Evolutionary conservation across 768 basidiomycete species (phyloP).

Genomic region (Tulasnella sp.): DNA sequence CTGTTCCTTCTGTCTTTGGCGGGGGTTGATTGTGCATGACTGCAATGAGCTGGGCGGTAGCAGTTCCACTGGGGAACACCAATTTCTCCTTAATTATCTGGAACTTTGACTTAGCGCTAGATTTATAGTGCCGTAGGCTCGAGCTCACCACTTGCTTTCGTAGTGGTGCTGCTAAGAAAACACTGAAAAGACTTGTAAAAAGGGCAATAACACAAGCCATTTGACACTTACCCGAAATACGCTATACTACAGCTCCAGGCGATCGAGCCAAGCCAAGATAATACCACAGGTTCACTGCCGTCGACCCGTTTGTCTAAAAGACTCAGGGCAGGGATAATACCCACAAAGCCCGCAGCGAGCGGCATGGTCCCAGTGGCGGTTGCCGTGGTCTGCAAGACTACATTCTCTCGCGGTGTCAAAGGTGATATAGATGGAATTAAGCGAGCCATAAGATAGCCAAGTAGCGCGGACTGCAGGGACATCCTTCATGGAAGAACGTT

Average conservation of each 20-base stretch:
- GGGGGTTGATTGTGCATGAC: slow-evolving; percentile 71
- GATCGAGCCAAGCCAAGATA: slow-evolving; percentile 62
- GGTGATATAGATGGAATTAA: slow-evolving; percentile 45
- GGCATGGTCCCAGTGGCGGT: slow-evolving; percentile 91
- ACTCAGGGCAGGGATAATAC: slow-evolving; percentile 81
- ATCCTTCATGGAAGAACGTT: slow-evolving; percentile 46
- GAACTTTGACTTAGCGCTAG: slow-evolving; percentile 9
- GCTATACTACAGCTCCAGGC: slow-evolving; percentile 85
- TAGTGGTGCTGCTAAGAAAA: slow-evolving; percentile 91
- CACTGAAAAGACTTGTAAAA: slow-evolving; percentile 33
- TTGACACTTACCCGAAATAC: slow-evolving; percentile 63
- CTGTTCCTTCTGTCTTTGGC: slow-evolving; percentile 36
- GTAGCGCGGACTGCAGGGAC: slow-evolving; percentile 87
- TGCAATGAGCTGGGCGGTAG: slow-evolving; percentile 88
- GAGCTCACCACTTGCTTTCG: slow-evolving; percentile 79
- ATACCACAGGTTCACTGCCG: slow-evolving; percentile 57
- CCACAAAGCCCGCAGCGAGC: slow-evolving; percentile 77
- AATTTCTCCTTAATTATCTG: slow-evolving; percentile 92
- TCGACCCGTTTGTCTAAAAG: slow-evolving; percentile 64
- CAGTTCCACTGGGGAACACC: slow-evolving; percentile 88
- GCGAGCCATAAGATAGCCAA: slow-evolving; percentile 77
- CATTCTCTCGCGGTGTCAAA: slow-evolving; percentile 82
- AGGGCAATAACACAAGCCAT: neutral
- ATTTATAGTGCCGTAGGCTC: neutral
- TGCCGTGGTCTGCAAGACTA: slow-evolving; percentile 89